These are phyloP conservation scores for Macrolepiota fuliginosa DNA, from an alignment of 768 basidiomycete species.

Conservation along the genomic window DNA sequence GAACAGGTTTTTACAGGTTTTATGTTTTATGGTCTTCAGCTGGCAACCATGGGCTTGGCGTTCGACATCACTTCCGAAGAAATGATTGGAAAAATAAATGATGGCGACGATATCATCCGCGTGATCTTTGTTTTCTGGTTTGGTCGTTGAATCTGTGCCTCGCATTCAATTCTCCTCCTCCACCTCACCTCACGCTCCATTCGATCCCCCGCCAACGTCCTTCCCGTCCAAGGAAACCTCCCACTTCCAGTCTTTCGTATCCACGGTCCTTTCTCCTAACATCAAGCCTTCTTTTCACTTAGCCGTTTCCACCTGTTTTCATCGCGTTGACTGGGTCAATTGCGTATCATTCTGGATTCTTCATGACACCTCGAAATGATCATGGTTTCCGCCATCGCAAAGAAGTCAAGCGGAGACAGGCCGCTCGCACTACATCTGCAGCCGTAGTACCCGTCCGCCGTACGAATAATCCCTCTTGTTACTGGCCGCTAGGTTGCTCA, in stretches of 20 bases:
- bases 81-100: constrained; percentile 6
- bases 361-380: background rate
- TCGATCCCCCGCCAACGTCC: background rate
- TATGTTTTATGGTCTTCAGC: background rate
- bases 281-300: background rate
- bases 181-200: background rate
- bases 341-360: background rate
- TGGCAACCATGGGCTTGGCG: constrained; percentile 6
- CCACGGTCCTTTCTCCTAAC: constrained; percentile 2
- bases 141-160: background rate
- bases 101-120: background rate
- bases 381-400: background rate
- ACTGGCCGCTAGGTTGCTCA: background rate
- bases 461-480: background rate
- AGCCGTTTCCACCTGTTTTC: background rate
- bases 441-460: background rate
- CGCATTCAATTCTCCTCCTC: background rate
- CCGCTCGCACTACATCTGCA: background rate
- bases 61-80: background rate
- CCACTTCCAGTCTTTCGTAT: constrained; percentile 4
- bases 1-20: no score
- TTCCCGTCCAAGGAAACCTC: background rate
- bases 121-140: constrained; percentile 10
- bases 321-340: background rate
- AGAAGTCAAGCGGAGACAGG: background rate